phyloP scores from a whole-genome alignment of 108 stramenopile genomes.

The Cyclotella kingstonii region DNA sequence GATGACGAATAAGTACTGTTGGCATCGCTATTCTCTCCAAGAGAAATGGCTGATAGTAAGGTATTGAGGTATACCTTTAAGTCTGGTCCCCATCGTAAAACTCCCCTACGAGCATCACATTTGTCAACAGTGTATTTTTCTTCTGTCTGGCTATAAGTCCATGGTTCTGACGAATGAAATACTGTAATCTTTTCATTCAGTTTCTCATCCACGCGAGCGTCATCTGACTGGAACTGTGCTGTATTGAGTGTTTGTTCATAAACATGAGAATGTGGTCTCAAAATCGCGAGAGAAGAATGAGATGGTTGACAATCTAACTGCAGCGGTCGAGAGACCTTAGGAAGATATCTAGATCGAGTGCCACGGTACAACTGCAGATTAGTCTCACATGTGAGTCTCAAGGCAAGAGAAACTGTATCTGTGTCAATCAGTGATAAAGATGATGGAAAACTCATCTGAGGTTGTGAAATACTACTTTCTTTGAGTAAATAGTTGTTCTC shows the following conservation, averaged over 20 bases:
- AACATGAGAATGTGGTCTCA: neutral
- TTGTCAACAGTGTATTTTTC: neutral
- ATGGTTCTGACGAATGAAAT: constrained; percentile 19
- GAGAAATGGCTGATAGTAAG: constrained; percentile 27
- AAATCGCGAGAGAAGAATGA: neutral
- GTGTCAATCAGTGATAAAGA: constrained; percentile 30
- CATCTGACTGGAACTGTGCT: constrained; percentile 9
- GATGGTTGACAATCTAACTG: too few species aligned
- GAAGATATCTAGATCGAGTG: neutral
- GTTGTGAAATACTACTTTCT: too few species aligned
- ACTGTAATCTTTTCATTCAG: constrained; percentile 25
- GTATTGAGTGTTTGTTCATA: neutral
- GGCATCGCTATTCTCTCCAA: constrained; percentile 1
- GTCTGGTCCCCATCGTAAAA: constrained; percentile 34
- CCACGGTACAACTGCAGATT: constrained; percentile 32
- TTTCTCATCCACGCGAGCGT: constrained; percentile 12
- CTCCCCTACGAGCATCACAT: neutral
- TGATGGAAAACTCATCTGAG: neutral
- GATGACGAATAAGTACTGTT: neutral
- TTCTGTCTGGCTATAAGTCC: neutral
- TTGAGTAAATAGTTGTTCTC: too few species aligned
- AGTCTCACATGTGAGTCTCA: constrained; percentile 42
- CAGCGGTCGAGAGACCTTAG: too few species aligned
- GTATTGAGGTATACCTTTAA: constrained; percentile 22
- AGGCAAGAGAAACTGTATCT: constrained; percentile 30